Base-by-base conservation (phyloP, 163 green algal genomes). In the Coccomyxa subellipsoidea region DNA sequence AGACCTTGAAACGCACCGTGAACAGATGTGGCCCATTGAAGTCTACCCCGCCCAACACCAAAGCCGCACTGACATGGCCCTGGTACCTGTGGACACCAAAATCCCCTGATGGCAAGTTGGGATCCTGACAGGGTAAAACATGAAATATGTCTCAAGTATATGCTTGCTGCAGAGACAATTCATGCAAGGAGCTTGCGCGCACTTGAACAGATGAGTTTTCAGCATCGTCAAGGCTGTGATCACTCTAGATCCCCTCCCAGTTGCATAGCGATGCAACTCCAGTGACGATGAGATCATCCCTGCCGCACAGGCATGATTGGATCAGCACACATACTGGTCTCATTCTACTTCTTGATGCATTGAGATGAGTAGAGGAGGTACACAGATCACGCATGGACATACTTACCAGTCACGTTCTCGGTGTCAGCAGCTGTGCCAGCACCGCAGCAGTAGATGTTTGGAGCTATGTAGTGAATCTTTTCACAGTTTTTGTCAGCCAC, bases 401-500 rank as follows among this genome's bases (percentile, higher is more conserved):
- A 34, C 66, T 73, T 81, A 96, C 94, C 94, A 85, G 97, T 99
- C 7, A 99, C 97, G 78, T 95, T 93, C 84, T 98, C 95, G 10
- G 95, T 98, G 84, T 99, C 97, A 71, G 97, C 97, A 29, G 97
- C 96, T 59, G 96, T 99, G 37, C 97, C 97, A 9, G 97, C 96
- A 35, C 97, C 97, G 80, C 96, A 99, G 86, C 96, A 99, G 87
- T 98, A 98, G 80, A 99, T 98, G 88, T 99, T 99, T 80, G 94
- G 92, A 4, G 95, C 94, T 66, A 99, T 98, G 87, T 93, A 99
- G 84, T 99, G 96, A 72, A 99, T 99, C 90, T 99, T 99, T 82
- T 97, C 93, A 89, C 96, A 99, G 88, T 99, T 99, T 84, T 99
- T 99, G 89, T 99, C 97, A n/a, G 94, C 95, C 29, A 99, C 96